Evolutionary conservation across 2,329 filamentous ascomycete genomes (phyloP), one percentile per base, ranked within the genome.

Genomic region (Didymella segeticola): DNA sequence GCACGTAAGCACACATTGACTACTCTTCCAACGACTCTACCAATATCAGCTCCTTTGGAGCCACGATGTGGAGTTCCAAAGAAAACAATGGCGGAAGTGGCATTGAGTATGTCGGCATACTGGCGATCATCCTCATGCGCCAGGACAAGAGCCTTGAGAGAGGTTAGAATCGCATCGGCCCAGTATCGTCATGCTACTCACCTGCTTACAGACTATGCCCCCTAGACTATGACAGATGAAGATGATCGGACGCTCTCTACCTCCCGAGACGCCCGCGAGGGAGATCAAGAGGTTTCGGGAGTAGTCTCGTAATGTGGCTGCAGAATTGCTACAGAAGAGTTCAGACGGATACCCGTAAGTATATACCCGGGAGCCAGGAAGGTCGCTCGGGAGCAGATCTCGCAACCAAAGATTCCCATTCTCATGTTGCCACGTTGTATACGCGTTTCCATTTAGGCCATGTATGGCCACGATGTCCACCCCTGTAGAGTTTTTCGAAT

Each of bases 341-440:
- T 42, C 38, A 29, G 38, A 42, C 9, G 38, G 38, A 42, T 42
- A 42, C n/a, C 25, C 25, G 38, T 42, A 42, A 15, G 38, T 42
- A n/a, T n/a, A 38, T n/a, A 38, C 20, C 20, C 22, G 20, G 11
- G 20, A 25, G 6, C 36, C 36, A 25, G 36, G 36, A 25, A 38
- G 22, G 20, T 25, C 36, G 20, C 12, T 25, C 14, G 20, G 36
- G 15, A 38, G 36, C 14, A 38, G 22, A 23, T 38, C 36, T n/a
- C 36, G 36, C 23, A 38, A 22, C 36, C 36, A 38, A 8, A 38
- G 36, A 25, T 25, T 38, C n/a, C 36, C 14, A 25, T 38, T 38
- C 20, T 38, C 36, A 22, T 38, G 36, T 38, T 38, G 20, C 36
- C 36, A 38, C 5, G 36, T 38, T 25, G 36, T 25, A 38, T 38